These are phyloP conservation scores for Pseudogymnoascus sp. DNA, from an alignment of 2,329 filamentous ascomycete genomes.

Conservation along the genomic window DNA sequence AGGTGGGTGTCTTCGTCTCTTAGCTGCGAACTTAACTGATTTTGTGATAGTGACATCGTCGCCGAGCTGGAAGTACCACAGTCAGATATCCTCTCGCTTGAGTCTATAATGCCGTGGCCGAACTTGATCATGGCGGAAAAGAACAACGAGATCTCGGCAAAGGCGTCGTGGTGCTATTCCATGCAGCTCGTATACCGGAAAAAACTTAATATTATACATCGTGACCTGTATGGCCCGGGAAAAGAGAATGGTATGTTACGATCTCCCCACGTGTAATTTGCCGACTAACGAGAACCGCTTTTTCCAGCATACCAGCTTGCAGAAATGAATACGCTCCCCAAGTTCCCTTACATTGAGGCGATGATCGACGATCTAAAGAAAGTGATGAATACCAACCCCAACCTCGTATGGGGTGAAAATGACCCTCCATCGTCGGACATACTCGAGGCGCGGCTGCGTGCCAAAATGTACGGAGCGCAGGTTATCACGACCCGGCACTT, in stretches of 20 bases:
- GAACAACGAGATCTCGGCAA: constrained; percentile 36
- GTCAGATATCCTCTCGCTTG: constrained; percentile 52
- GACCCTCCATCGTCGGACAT: constrained; percentile 70
- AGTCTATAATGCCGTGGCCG: constrained; percentile 59
- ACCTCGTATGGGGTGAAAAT: constrained; percentile 46
- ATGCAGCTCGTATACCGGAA: constrained; percentile 58
- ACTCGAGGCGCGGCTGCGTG: constrained; percentile 72
- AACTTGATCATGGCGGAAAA: constrained; percentile 41
- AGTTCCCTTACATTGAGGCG: constrained; percentile 40
- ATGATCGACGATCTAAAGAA: constrained; percentile 35
- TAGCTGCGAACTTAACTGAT: neutral
- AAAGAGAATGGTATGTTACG: constrained; percentile 7
- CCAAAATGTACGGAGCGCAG: constrained; percentile 88
- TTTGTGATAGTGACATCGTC: constrained; percentile 63
- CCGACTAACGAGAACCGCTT: neutral
- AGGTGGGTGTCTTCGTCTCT: constrained; percentile 45
- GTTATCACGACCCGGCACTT: constrained; percentile 86
- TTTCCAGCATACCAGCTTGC: neutral
- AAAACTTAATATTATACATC: constrained; percentile 55
- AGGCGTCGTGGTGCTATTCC: constrained; percentile 51
- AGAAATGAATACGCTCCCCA: neutral
- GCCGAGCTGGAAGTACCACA: constrained; percentile 67
- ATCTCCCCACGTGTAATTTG: neutral
- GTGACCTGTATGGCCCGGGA: constrained; percentile 28
- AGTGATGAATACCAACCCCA: constrained; percentile 12